Percentiles rank a stretch among this genome's conserved stretches.
phyloP scores from a whole-genome alignment of 371 early-diverging fungal species.

The Cokeromyces recurvatus region DNA sequence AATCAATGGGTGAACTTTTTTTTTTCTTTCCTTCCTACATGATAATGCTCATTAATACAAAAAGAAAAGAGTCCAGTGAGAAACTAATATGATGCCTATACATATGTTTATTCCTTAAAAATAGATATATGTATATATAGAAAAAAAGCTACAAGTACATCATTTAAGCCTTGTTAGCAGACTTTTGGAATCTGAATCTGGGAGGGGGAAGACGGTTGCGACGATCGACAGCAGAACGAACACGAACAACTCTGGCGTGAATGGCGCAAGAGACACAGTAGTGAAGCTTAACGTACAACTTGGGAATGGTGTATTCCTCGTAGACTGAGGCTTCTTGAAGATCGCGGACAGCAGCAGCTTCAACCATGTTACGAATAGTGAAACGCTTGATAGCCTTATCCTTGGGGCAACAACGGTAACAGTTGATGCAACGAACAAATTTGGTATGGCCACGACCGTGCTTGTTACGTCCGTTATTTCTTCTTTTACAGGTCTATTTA shows the following conservation, averaged over 20 bases:
- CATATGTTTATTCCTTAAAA: too few relatives aligned
- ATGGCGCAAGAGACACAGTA: conserved; percentile 99
- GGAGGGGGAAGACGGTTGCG: conserved; percentile 93
- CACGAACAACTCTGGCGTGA: conserved; percentile 96
- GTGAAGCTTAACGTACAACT: conserved; percentile 96
- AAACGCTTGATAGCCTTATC: conserved; percentile 99
- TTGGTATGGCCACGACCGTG: conserved; percentile 97
- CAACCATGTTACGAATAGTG: conserved; percentile 97
- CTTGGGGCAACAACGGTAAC: conserved; percentile 96
- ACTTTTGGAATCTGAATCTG: conserved; percentile 77
- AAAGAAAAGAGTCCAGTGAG: too few relatives aligned
- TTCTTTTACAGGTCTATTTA: conserved; percentile 88
- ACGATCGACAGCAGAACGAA: conserved; percentile 87
- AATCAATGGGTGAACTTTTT: too few relatives aligned
- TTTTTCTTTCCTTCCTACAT: too few relatives aligned
- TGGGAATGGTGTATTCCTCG: conserved; percentile 95
- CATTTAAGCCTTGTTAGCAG: conserved; percentile 19
- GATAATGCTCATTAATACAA: too few relatives aligned
- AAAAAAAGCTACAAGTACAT: too few relatives aligned
- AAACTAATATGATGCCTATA: too few relatives aligned
- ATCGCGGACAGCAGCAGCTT: conserved; percentile 96
- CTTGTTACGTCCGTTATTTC: conserved; percentile 99
- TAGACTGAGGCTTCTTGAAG: conserved; percentile 95
- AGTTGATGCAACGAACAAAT: conserved; percentile 98
- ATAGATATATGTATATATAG: too few relatives aligned